Evolutionary conservation across 768 basidiomycete species (phyloP), one percentile per base, ranked within the genome.

Genomic region (Hebeloma cylindrosporum): DNA sequence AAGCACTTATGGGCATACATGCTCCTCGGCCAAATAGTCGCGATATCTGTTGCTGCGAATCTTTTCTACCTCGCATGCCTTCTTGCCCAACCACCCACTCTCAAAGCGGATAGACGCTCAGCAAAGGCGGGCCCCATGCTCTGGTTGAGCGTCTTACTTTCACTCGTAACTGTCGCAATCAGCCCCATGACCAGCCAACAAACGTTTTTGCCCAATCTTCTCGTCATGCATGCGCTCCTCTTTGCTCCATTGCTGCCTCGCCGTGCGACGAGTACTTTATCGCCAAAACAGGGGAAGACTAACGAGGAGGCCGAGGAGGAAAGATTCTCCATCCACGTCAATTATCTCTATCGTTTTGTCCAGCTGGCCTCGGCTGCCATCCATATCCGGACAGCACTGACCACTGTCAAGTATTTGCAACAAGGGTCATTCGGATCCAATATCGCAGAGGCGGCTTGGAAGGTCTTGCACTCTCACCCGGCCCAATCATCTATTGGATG

Each of bases 11-110:
- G 80, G 80, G 81, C 78, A 2, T 86, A 83, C 63, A 83, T 86
- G 80, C 65, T 87, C 26, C 70, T 88, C 7, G 85, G 83, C 4
- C 83, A 87, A 60, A 53, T 86, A 16, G 83, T 88, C 42, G 83
- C 85, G 23, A 79, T 87, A 34, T 79, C 78, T 8, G 79, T 85
- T 27, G 79, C 82, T 6, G 75, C 77, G 0, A 77, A 79, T 42
- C 67, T 88, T 14, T 86, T 85, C 63, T 78, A 78, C 52, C 60
- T 79, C 5, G 75, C 80, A 7, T 43, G 82, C 5, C 50, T 66
- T 22, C 57, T 73, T 8, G 65, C 70, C 1, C 56, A 68, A n/a
- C 51, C 66, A 7, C 52, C 57, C 3, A 40, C 46, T 16, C n/a
- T 38, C 18, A 34, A 50, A 31, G 16, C 43, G 25, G 42, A 33